A percentile compares a stretch with the other conserved stretches of the same genome.
phyloP scores from a whole-genome alignment of 2,329 filamentous ascomycete species.

The Teratosphaeria nubilosa region DNA sequence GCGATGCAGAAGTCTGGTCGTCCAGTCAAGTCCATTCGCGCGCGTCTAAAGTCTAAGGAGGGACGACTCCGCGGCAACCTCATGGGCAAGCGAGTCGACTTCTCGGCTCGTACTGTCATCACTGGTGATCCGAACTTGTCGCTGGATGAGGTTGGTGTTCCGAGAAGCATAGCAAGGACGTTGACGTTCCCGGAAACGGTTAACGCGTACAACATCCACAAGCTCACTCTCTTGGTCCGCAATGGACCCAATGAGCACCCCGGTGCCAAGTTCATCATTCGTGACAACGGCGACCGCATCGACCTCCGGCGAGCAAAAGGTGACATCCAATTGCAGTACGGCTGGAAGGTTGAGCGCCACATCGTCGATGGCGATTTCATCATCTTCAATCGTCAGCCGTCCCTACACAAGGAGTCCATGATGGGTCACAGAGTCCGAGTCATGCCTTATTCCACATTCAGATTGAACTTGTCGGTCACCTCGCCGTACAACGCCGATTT shows the following conservation, averaged over 20 bases:
- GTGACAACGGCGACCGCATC: constrained; percentile 85
- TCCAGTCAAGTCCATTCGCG: constrained; percentile 91
- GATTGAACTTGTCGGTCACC: constrained; percentile 92
- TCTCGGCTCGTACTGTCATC: constrained; percentile 98
- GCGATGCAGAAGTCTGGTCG: constrained; percentile 94
- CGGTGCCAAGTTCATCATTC: constrained; percentile 91
- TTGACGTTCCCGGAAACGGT: constrained; percentile 96
- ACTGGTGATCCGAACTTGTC: constrained; percentile 96
- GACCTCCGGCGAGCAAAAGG: constrained; percentile 90
- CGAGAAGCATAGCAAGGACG: constrained; percentile 81
- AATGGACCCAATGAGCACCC: constrained; percentile 94
- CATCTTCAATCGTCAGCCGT: constrained; percentile 99
- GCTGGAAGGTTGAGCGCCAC: constrained; percentile 98
- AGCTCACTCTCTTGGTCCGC: constrained; percentile 76
- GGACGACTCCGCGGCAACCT: constrained; percentile 94
- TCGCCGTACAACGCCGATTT: constrained; percentile 99
- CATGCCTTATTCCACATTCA: constrained; percentile 98
- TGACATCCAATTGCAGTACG: constrained; percentile 80
- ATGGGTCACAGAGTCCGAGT: constrained; percentile 97
- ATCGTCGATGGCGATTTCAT: constrained; percentile 94
- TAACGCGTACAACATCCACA: constrained; percentile 94
- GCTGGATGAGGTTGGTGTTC: constrained; percentile 93
- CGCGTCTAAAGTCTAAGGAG: constrained; percentile 97
- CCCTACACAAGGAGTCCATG: constrained; percentile 99
- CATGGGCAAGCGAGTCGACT: constrained; percentile 99